Conservation (phyloP, 495 filamentous ascomycete genomes). For the Aspergillus sclerotioniger region DNA sequence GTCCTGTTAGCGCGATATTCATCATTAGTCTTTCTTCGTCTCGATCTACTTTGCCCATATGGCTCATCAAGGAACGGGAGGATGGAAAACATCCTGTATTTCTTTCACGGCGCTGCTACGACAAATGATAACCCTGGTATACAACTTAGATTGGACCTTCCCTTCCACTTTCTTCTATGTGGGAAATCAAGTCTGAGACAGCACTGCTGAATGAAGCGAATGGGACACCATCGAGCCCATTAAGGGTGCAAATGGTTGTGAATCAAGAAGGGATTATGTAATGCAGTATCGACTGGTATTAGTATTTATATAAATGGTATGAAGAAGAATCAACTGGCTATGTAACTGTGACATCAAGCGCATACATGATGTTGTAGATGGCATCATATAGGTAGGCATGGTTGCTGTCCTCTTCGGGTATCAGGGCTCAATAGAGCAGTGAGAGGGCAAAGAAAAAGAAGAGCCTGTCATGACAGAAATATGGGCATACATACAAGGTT, state of each 20-base stretch:
- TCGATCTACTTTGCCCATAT: neutral
- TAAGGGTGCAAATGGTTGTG: no score
- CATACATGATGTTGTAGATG: neutral
- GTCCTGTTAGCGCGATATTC: constrained; percentile 3
- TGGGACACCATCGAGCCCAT: neutral
- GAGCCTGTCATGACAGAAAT: neutral
- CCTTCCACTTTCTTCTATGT: constrained; percentile 3
- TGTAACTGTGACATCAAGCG: neutral
- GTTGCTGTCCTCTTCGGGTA: neutral
- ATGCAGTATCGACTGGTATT: neutral
- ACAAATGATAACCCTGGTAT: constrained; percentile 35
- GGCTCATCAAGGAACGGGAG: constrained; percentile 6
- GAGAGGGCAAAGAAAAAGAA: neutral
- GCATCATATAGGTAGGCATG: neutral
- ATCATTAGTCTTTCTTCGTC: neutral
- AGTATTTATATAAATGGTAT: neutral
- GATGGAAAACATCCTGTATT: constrained; percentile 11
- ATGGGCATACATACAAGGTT: neutral
- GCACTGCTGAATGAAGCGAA: neutral
- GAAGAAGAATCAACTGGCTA: neutral
- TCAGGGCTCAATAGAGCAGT: neutral
- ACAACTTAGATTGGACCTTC: constrained; percentile 11
- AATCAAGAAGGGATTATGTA: neutral
- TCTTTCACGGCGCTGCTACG: constrained; percentile 38
- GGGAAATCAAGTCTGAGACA: neutral